phyloP scores from a whole-genome alignment of 495 filamentous ascomycete species.

The Immersiella caudata region DNA sequence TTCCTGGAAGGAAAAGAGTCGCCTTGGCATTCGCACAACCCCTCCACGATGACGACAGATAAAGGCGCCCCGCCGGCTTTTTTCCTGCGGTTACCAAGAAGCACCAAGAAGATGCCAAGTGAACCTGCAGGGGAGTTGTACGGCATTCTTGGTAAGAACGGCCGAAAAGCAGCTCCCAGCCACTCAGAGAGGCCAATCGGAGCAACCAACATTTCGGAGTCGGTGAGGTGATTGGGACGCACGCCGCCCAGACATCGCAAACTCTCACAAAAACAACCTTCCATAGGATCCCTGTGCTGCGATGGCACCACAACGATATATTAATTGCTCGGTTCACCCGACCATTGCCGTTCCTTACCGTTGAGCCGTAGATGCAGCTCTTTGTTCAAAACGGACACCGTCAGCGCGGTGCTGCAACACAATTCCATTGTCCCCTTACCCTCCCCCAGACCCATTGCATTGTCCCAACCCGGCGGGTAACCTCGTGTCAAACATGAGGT shows the following conservation, averaged over 20 bases:
- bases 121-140: background rate
- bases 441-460: background rate
- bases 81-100: background rate
- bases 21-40: background rate
- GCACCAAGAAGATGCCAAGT: background rate
- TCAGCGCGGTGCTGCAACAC: too few relatives aligned
- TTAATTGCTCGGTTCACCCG: background rate
- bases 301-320: background rate
- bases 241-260: background rate
- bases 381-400: background rate
- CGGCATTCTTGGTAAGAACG: background rate
- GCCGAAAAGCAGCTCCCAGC: background rate
- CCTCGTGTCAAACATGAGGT: background rate
- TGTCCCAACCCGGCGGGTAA: background rate
- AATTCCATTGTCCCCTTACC: background rate
- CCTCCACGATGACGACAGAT: background rate
- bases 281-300: too few relatives aligned
- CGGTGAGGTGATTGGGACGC: background rate
- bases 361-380: background rate
- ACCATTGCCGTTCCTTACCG: background rate
- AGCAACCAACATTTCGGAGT: background rate
- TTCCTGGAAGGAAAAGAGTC: background rate
- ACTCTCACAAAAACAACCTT: too few relatives aligned
- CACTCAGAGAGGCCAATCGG: background rate
- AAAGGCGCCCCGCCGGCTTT: background rate